Conservation (phyloP, 441 rosid species). For the Francoa sonchifolia region DNA sequence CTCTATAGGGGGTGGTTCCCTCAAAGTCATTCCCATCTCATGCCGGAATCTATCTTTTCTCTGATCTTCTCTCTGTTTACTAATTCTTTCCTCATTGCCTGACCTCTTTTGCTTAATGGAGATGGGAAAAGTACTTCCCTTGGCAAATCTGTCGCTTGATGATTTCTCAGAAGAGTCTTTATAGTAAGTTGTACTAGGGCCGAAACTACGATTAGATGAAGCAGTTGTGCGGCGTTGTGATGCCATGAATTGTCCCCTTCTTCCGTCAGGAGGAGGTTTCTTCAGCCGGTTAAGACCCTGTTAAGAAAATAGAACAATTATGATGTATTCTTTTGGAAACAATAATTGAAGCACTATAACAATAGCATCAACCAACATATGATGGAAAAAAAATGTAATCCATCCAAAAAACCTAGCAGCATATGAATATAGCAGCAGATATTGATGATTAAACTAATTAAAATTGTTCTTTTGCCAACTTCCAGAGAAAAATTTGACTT, state of each 20-base stretch:
- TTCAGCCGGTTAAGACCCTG: conserved; percentile 66
- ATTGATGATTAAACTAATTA: too few relatives aligned
- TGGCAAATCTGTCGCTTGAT: conserved; percentile 21
- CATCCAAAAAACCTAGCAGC: too few relatives aligned
- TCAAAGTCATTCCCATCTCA: conserved; percentile 22
- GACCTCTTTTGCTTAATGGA: conserved; percentile 38
- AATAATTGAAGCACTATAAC: background rate
- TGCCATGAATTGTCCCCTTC: conserved; percentile 25
- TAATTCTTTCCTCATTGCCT: conserved; percentile 22
- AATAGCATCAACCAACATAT: background rate
- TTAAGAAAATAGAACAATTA: background rate
- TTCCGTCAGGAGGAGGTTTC: conserved; percentile 46
- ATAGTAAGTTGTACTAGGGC: conserved; percentile 5
- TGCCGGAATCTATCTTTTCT: conserved; percentile 27
- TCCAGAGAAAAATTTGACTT: too few relatives aligned
- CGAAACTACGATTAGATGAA: conserved; percentile 19
- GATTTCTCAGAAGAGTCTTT: conserved; percentile 26
- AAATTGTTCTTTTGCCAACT: too few relatives aligned
- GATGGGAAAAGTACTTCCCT: conserved; percentile 28
- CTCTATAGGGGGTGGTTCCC: conserved; percentile 33
- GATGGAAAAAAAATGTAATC: too few relatives aligned
- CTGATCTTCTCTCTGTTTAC: conserved; percentile 23
- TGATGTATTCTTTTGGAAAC: background rate
- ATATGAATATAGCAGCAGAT: too few relatives aligned
- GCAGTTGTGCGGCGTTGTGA: conserved; percentile 27